These are phyloP conservation scores for Anacardium occidentale DNA, from an alignment of 345 rosid species.

Conservation along the genomic window DNA sequence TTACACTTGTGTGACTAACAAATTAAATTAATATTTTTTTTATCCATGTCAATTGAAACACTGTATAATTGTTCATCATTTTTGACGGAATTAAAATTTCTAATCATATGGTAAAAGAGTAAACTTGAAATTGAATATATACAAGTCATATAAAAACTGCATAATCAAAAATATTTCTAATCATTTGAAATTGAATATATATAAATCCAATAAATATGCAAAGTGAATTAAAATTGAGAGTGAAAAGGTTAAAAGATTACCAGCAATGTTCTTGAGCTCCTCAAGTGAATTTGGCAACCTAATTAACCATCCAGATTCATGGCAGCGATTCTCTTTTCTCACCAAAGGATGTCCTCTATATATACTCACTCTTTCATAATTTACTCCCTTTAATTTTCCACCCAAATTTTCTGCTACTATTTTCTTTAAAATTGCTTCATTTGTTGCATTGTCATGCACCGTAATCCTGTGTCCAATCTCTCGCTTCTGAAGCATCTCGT, in stretches of 20 bases:
- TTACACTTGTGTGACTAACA: too few species aligned
- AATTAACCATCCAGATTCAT: constrained; percentile 62
- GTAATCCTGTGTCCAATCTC: constrained; percentile 44
- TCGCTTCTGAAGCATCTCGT: constrained; percentile 43
- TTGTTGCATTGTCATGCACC: constrained; percentile 21
- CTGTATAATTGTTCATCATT: too few species aligned
- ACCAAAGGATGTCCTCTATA: constrained; percentile 67
- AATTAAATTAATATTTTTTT: too few species aligned
- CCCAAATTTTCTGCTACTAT: constrained; percentile 19
- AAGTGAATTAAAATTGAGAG: not conserved
- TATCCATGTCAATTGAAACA: too few species aligned
- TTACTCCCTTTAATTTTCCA: constrained; percentile 1
- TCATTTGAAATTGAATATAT: too few species aligned
- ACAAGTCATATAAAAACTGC: too few species aligned
- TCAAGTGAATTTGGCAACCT: constrained; percentile 64
- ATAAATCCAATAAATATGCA: too few species aligned
- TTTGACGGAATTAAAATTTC: too few species aligned
- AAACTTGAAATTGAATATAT: too few species aligned
- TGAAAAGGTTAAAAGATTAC: constrained; percentile 28
- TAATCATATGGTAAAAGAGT: too few species aligned
- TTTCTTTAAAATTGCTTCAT: constrained; percentile 31
- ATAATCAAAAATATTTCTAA: too few species aligned
- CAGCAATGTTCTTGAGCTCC: constrained; percentile 75
- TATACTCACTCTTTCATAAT: constrained; percentile 57
- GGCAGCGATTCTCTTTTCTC: constrained; percentile 40